Evolutionary conservation across 2,329 filamentous ascomycete species (phyloP).

Genomic region (Pseudopithomyces chartarum): DNA sequence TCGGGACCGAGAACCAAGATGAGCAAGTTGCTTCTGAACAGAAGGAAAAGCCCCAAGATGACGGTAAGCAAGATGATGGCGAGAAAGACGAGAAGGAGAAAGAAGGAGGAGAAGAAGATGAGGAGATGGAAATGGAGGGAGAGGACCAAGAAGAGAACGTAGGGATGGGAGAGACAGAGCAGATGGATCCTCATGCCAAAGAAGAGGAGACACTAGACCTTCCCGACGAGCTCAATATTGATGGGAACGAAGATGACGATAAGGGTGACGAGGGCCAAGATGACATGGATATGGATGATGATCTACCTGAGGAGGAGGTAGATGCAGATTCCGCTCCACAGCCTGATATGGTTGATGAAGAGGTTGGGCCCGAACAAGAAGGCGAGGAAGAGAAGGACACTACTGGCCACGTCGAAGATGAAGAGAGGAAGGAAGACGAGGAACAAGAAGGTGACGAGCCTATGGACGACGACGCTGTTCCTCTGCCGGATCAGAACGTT

Average conservation of each 20-base stretch:
- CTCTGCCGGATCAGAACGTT: constrained; percentile 56
- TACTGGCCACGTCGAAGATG: constrained; percentile 37
- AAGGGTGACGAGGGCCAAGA: constrained; percentile 55
- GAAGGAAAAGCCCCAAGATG: constrained; percentile 61
- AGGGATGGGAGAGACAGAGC: constrained; percentile 69
- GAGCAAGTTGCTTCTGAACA: constrained; percentile 54
- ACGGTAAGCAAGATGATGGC: too few species aligned
- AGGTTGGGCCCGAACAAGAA: constrained; percentile 39
- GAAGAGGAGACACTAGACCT: constrained; percentile 82
- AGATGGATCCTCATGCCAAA: constrained; percentile 75
- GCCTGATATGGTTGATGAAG: constrained; percentile 41
- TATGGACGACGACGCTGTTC: constrained; percentile 45
- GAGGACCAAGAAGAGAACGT: constrained; percentile 66
- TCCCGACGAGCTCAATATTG: constrained; percentile 85
- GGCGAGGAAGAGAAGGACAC: constrained; percentile 42
- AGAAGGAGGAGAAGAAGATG: constrained; percentile 60
- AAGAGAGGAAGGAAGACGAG: constrained; percentile 52
- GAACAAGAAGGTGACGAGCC: constrained; percentile 55
- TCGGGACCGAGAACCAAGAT: constrained; percentile 55
- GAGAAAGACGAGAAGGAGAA: constrained; percentile 61
- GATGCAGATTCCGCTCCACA: constrained; percentile 34
- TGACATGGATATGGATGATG: constrained; percentile 44
- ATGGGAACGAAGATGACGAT: constrained; percentile 66
- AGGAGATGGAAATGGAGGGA: constrained; percentile 60
- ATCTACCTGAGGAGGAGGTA: constrained; percentile 39